Conservation (phyloP, 2,329 filamentous ascomycete genomes). For the Cadophora malorum region DNA sequence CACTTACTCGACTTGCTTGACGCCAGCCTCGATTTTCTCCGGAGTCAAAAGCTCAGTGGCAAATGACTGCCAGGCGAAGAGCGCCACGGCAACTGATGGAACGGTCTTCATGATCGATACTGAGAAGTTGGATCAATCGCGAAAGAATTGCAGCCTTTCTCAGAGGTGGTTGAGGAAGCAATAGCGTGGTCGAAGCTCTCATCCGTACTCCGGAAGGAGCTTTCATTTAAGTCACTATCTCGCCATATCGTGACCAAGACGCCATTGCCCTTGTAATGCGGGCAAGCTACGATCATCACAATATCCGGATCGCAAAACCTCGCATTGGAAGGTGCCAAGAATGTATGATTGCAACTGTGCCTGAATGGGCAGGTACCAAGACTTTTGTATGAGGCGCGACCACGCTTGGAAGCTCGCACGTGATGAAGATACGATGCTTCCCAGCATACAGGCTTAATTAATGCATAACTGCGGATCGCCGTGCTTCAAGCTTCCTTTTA, state of each 20-base stretch:
- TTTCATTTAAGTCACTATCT: slow-evolving; percentile 2
- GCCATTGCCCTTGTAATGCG: not conserved
- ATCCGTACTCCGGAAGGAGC: not conserved
- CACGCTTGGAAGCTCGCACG: not conserved
- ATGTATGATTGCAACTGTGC: not conserved
- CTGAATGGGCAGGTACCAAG: slow-evolving; percentile 18
- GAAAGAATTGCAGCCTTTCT: no score
- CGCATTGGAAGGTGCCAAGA: slow-evolving; percentile 16
- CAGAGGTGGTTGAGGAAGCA: not conserved
- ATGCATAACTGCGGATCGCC: not conserved
- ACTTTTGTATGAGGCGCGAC: not conserved
- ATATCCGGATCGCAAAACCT: not conserved
- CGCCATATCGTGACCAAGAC: slow-evolving; percentile 11
- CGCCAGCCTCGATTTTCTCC: slow-evolving; percentile 12
- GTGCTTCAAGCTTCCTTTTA: not conserved
- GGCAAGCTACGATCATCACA: not conserved
- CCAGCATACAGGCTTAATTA: not conserved
- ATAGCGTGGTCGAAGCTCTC: not conserved
- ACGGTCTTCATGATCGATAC: not conserved
- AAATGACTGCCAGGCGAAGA: not conserved
- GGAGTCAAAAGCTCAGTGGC: slow-evolving; percentile 12
- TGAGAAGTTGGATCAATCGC: not conserved
- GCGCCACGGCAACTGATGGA: slow-evolving; percentile 3
- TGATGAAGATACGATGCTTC: not conserved
- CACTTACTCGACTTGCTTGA: slow-evolving; percentile 4